Evolutionary conservation across 129 eudicot genomes (phyloP).

Genomic region (Chrysanthemum seticuspe): DNA sequence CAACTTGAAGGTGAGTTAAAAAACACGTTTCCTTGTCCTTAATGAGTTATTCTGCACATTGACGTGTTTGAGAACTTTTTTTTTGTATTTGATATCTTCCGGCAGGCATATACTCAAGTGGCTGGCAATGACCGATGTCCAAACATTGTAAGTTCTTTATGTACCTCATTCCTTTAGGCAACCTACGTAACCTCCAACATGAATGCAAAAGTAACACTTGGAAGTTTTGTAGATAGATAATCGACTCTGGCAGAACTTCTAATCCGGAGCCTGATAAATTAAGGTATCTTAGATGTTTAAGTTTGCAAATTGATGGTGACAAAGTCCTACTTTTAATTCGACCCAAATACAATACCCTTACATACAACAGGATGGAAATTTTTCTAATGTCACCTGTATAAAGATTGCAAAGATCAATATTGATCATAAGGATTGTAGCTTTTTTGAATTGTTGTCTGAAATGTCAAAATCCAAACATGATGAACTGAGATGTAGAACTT

Average conservation of each 20-base stretch:
- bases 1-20: too few species aligned
- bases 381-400: conserved; percentile 13
- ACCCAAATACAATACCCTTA: conserved; percentile 14
- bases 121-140: too few species aligned
- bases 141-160: too few species aligned
- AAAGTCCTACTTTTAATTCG: background rate
- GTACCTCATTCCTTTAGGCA: too few species aligned
- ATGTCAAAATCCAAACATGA: background rate
- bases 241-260: conserved; percentile 37
- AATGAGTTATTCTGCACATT: too few species aligned
- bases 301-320: conserved; percentile 17
- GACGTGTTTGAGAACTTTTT: too few species aligned
- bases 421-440: conserved; percentile 12
- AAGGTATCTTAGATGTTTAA: conserved; percentile 26
- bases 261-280: conserved; percentile 24
- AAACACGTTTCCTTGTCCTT: too few species aligned
- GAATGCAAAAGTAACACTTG: too few species aligned
- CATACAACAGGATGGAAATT: background rate
- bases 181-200: too few species aligned
- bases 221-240: too few species aligned
- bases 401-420: background rate
- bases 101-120: too few species aligned
- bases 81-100: too few species aligned
- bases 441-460: background rate
- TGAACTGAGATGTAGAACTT: conserved; percentile 23